Base-by-base conservation (phyloP, 139 green algal species). In the Eudorina sp. region DNA sequence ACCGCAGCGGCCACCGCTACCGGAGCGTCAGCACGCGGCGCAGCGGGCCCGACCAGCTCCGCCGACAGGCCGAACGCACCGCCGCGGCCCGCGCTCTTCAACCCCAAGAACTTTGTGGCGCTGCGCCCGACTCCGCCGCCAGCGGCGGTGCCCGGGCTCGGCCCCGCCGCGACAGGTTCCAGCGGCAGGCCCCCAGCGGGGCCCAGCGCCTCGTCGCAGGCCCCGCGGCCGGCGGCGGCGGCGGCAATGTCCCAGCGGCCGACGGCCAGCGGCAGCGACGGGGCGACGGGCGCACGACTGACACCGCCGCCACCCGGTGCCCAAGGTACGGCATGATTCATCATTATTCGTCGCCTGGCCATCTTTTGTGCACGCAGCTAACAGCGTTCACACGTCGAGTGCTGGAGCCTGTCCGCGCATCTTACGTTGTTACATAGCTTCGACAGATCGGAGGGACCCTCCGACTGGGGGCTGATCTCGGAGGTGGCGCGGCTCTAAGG, bases 71-170 rank as follows among this genome's bases (percentile, higher is more conserved):
- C 21, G 62, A 25, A 72, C 21, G 2, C 43, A 41, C 19, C 46
- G 41, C 29, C 53, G 53, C 36, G 53, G 43, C 29, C 23, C 11
- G 40, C 58, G 0, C 0, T 16, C 31, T 78, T 87, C 64, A 75
- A 78, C 60, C 45, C 64, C 6, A 51, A 36, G 13, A 40, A 38
- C 64, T 31, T 87, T 45, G 81, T 87, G 8, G 53, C 81, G 0
- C 64, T 87, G 31, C 81, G 81, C 7, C 27, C 48, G 5, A 87
- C 81, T 2, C 81, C 81, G 16, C 81, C 81, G 79, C 79, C 60
- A 31, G 5, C 60, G n/a, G 25, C 58, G 40, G 73, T 29, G 73
- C 14, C 73, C 40, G 25, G 45, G 43, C 25, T 41, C 36, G 16
- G 19, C 8, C 38, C 27, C 36, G 36, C n/a, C n/a, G 36, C 76